These are phyloP conservation scores for Stachybotrys elegans DNA, from an alignment of 2,329 filamentous ascomycete genomes.

Conservation along the genomic window DNA sequence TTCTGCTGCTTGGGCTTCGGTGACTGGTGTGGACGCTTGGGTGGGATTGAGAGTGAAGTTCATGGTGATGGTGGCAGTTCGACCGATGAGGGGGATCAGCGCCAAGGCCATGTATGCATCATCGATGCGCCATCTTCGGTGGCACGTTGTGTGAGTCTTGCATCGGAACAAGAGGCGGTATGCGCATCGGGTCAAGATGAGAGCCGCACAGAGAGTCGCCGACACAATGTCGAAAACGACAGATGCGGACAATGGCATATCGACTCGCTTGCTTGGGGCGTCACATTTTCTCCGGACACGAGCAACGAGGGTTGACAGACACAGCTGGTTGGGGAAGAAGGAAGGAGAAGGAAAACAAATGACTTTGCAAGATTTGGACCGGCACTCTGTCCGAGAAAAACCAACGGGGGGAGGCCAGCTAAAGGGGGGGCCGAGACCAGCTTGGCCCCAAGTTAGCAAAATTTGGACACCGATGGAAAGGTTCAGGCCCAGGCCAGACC, in stretches of 20 bases:
- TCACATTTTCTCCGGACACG: too few species aligned
- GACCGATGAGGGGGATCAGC: conserved; percentile 21
- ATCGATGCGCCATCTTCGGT: conserved; percentile 24
- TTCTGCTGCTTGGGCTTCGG: conserved; percentile 13
- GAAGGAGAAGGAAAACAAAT: too few species aligned
- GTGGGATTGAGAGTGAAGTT: conserved; percentile 20
- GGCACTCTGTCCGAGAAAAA: too few species aligned
- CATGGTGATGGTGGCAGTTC: conserved; percentile 16
- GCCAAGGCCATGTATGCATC: conserved; percentile 26
- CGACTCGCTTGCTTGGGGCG: too few species aligned
- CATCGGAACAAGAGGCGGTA: conserved; percentile 22
- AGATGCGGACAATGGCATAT: conserved; percentile 17
- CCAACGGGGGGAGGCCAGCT: too few species aligned
- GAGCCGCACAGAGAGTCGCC: conserved; percentile 19
- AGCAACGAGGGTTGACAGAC: too few species aligned
- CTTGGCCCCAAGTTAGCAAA: too few species aligned
- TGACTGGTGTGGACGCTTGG: conserved; percentile 17
- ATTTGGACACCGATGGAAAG: too few species aligned
- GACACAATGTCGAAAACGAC: conserved; percentile 20
- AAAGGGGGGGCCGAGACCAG: too few species aligned
- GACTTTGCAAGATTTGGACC: too few species aligned
- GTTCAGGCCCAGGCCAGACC: too few species aligned
- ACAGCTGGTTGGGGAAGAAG: too few species aligned
- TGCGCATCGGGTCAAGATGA: conserved; percentile 21
- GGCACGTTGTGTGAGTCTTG: conserved; percentile 19